phyloP scores from a whole-genome alignment of 2,329 filamentous ascomycete species.

The Nemania diffusa region DNA sequence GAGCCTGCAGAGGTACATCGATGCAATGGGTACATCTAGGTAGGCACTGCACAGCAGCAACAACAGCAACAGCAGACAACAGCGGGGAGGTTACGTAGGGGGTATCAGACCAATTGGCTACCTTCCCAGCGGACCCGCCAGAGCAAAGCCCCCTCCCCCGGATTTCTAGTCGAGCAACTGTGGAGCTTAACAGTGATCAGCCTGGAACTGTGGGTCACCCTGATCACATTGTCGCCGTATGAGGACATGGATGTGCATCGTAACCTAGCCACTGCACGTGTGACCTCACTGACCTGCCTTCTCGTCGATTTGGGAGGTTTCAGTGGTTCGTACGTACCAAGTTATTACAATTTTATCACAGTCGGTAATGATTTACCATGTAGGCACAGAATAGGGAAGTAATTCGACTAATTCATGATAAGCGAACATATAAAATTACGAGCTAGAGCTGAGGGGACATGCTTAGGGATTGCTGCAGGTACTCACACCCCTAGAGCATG shows the following conservation, averaged over 20 bases:
- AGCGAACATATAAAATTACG: too few relatives aligned
- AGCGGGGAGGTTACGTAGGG: conserved; percentile 35
- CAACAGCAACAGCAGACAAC: not conserved
- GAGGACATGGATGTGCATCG: conserved; percentile 13
- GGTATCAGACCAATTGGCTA: conserved; percentile 36
- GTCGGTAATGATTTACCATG: not conserved
- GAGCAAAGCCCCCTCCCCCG: conserved; percentile 43
- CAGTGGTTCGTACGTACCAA: not conserved
- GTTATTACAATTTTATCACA: not conserved
- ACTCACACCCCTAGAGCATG: too few relatives aligned
- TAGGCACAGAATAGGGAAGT: too few relatives aligned
- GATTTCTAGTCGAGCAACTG: conserved; percentile 39
- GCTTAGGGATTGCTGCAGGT: too few relatives aligned
- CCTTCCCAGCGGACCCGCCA: conserved; percentile 12
- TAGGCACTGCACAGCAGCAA: not conserved
- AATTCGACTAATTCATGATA: too few relatives aligned
- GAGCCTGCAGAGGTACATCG: not conserved
- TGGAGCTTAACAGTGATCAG: conserved; percentile 40
- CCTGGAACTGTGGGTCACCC: conserved; percentile 37
- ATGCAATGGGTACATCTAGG: conserved; percentile 14
- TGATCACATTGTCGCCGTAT: conserved; percentile 36
- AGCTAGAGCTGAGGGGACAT: too few relatives aligned
- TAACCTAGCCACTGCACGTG: not conserved
- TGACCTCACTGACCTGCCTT: not conserved
- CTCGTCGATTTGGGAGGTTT: not conserved